Evolutionary conservation across 106 monocot species (phyloP).

Genomic region (Vanilla planifolia): DNA sequence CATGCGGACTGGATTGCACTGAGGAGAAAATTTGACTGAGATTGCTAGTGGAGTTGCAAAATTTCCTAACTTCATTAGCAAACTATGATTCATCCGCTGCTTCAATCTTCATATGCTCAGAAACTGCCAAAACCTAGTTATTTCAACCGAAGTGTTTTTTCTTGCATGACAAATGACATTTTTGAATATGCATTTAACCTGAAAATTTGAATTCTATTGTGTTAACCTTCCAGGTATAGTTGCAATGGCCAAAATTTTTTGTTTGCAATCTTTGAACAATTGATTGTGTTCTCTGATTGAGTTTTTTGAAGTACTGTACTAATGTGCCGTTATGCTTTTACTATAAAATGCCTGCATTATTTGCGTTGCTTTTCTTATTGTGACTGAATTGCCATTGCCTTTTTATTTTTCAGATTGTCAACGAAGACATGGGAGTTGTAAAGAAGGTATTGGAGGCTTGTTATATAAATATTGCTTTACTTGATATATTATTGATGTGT

Average conservation of each 20-base stretch:
- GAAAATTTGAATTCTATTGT: neutral
- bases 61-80: too few species aligned
- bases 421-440: conserved; percentile 53
- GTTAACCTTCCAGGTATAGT: neutral
- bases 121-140: too few species aligned
- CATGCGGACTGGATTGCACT: too few species aligned
- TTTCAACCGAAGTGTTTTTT: too few species aligned
- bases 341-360: neutral
- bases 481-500: neutral
- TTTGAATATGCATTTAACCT: neutral
- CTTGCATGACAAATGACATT: neutral
- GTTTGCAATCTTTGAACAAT: neutral
- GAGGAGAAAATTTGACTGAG: too few species aligned
- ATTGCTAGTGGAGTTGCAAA: too few species aligned
- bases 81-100: too few species aligned
- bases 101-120: too few species aligned
- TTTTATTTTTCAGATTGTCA: conserved; percentile 43
- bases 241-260: neutral
- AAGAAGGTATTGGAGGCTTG: conserved; percentile 44
- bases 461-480: neutral
- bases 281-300: neutral
- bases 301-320: neutral
- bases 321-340: neutral
- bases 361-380: neutral
- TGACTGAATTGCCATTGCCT: neutral